These are phyloP conservation scores for Penicillium goetzii DNA, from an alignment of 495 filamentous ascomycete genomes.

Conservation along the genomic window DNA sequence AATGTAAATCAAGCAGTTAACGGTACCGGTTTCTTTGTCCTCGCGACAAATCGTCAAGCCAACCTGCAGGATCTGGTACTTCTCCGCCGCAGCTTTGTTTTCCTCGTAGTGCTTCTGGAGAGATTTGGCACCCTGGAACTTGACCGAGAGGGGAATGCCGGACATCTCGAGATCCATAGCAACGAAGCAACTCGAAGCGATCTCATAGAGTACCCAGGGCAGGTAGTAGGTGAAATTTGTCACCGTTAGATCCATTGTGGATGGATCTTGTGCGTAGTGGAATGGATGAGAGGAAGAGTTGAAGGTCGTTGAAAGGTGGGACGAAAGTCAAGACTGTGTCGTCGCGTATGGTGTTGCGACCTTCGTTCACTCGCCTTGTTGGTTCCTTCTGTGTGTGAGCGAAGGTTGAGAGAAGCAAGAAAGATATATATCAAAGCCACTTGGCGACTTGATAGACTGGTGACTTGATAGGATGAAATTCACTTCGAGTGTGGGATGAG, in stretches of 20 bases:
- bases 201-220: slow-evolving; percentile 60
- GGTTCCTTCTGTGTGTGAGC: neutral
- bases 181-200: slow-evolving; percentile 66
- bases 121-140: slow-evolving; percentile 27
- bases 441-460: neutral
- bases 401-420: neutral
- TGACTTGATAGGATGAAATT: neutral
- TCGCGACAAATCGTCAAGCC: slow-evolving; percentile 70
- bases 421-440: neutral
- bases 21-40: slow-evolving; percentile 49
- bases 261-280: neutral
- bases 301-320: neutral
- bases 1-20: neutral
- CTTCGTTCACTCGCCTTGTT: neutral
- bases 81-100: slow-evolving; percentile 65
- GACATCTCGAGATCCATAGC: slow-evolving; percentile 78
- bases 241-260: slow-evolving; percentile 65
- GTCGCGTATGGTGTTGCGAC: neutral
- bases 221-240: slow-evolving; percentile 58
- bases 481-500: neutral
- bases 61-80: slow-evolving; percentile 74
- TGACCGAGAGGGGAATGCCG: slow-evolving; percentile 56
- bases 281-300: neutral
- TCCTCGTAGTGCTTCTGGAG: slow-evolving; percentile 70
- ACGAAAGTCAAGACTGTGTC: neutral